Conservation (phyloP, 2,329 filamentous ascomycete species). For the Coniochaeta ligniaria region DNA sequence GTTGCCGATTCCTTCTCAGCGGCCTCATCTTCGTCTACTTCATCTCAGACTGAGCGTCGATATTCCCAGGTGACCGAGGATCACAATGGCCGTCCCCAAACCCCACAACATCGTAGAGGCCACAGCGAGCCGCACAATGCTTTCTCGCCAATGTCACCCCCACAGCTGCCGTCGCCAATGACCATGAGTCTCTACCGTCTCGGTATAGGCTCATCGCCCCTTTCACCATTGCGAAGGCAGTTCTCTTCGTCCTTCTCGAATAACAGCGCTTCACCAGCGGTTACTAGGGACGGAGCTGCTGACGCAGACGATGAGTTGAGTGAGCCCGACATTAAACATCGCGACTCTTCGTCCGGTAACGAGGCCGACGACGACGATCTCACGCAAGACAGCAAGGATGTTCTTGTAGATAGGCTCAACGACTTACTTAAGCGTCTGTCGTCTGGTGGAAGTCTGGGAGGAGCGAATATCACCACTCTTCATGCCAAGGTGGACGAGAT, state of each 20-base stretch:
- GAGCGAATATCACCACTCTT: constrained; percentile 24
- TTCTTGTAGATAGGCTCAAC: constrained; percentile 36
- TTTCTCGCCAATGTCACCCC: constrained; percentile 12
- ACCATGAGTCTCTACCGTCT: constrained; percentile 20
- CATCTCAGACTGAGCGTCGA: background rate
- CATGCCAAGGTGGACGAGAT: constrained; percentile 36
- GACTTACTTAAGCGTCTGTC: constrained; percentile 29
- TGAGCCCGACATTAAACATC: constrained; percentile 8
- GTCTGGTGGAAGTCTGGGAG: constrained; percentile 16
- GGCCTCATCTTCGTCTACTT: background rate
- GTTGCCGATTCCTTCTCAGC: background rate
- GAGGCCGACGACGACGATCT: constrained; percentile 12
- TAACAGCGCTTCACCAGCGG: background rate
- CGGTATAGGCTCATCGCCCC: constrained; percentile 18
- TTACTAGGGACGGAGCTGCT: constrained; percentile 2
- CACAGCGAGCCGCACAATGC: background rate
- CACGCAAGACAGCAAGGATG: constrained; percentile 31
- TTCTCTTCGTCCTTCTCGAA: constrained; percentile 13
- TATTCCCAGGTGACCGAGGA: background rate
- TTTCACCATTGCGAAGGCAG: constrained; percentile 22
- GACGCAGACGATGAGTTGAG: constrained; percentile 11
- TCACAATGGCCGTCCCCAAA: background rate
- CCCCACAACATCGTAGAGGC: background rate
- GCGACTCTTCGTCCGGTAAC: constrained; percentile 5
- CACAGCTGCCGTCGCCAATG: constrained; percentile 15